Conservation (phyloP, 2,329 filamentous ascomycete species). For the Colletotrichum sp. region DNA sequence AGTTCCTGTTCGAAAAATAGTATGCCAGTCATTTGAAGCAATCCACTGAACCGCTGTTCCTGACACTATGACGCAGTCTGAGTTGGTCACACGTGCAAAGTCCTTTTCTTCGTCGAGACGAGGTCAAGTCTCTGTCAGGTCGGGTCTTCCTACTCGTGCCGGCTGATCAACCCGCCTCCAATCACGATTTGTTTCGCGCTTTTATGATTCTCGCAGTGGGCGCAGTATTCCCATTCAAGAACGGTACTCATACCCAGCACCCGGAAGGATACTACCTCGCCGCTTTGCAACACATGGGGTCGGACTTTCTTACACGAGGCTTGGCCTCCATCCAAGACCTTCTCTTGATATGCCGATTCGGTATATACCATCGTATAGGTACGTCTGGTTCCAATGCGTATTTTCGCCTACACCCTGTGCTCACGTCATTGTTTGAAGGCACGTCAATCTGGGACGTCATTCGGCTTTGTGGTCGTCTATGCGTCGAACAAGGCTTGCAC, state of each 20-base stretch:
- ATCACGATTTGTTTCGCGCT: conserved; percentile 35
- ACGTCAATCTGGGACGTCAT: conserved; percentile 45
- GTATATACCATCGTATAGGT: conserved; percentile 48
- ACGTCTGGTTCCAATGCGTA: neutral
- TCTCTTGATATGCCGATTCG: conserved; percentile 43
- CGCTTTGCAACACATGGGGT: conserved; percentile 35
- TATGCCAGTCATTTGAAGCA: neutral
- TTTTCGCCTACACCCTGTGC: too few species aligned
- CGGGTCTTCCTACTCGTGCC: conserved; percentile 22
- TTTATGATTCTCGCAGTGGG: conserved; percentile 44
- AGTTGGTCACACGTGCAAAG: conserved; percentile 27
- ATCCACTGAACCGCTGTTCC: neutral
- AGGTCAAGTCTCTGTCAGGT: conserved; percentile 25
- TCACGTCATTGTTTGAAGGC: conserved; percentile 18
- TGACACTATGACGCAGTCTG: conserved; percentile 5
- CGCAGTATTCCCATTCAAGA: conserved; percentile 37
- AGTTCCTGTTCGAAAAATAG: conserved; percentile 22
- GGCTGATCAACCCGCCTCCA: neutral
- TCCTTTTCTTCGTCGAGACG: conserved; percentile 30
- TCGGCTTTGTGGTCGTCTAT: conserved; percentile 43
- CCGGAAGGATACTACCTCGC: conserved; percentile 45
- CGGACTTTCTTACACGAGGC: conserved; percentile 33
- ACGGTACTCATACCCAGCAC: conserved; percentile 33
- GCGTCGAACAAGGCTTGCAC: conserved; percentile 42
- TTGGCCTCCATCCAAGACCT: conserved; percentile 43